Evolutionary conservation across 2,329 filamentous ascomycete species (phyloP), one percentile per base, ranked within the genome.

Genomic region (Trichoderma sp.): DNA sequence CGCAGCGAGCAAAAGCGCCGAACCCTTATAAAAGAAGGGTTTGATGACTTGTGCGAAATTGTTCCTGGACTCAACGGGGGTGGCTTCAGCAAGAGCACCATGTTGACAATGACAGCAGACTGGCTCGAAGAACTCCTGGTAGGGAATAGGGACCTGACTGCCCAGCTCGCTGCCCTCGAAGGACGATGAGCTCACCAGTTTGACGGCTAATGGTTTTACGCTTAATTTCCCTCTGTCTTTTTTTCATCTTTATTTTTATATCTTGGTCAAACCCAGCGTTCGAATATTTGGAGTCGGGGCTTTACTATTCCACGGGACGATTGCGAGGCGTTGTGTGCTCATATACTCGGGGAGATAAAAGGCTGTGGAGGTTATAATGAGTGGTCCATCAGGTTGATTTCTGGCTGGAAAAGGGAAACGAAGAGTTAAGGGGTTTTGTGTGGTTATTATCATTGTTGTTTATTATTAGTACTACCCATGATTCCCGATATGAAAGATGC

Each of bases 1-100:
- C 88, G 92, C 71, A 97, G 94, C 71, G 95, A 97, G 82, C 94
- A 97, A 84, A 97, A 97, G 83, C 90, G 95, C 41, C 89, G 95
- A 65, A 94, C 94, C 31, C 86, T 95, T 64, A 96, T 96, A 80
- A 93, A 95, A 81, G 90, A 93, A 78, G 94, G 94, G 0, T 97
- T 96, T 79, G 93, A 95, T 60, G 93, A 96, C 75, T 85, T 97
- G n/a, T 91, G 90, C 78, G 88, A 91, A 33, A 87, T 97, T 27
- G 93, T 97, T 0, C 95, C 95, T 0, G 92, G 91, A 18, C 87
- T 97, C 12, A 89, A 89, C 74, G 91, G 90, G 31, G 93, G 93
- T 9, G 93, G 93, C 1, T 92, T 95, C 78, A 97, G 94, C 85
- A 97, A 97, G 85, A 95, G 93, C 81, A 92, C 91, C 8, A 93